Evolutionary conservation across 1,284 basidiomycete genomes (phyloP).

Genomic region (Peniophora sp.): DNA sequence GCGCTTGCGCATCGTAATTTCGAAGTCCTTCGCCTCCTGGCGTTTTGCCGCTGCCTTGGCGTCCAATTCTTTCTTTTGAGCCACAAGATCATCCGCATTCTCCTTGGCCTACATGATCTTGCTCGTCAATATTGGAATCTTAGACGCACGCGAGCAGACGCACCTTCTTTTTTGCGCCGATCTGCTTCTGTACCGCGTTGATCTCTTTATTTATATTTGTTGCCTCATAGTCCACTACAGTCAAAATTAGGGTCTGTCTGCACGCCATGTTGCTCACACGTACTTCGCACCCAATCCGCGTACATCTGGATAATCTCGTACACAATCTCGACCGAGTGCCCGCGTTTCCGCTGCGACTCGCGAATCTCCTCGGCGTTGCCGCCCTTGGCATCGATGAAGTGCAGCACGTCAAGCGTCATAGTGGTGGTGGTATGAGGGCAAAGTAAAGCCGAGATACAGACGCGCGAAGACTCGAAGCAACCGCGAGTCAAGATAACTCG

Average conservation of each 20-base stretch:
- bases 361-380: slow-evolving; percentile 91
- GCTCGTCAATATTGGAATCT: background rate
- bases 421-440: slow-evolving; percentile 4
- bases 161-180: slow-evolving; percentile 90
- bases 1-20: slow-evolving; percentile 72
- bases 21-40: slow-evolving; percentile 71
- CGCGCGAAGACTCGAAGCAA: too few relatives aligned
- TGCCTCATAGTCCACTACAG: slow-evolving; percentile 76
- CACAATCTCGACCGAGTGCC: slow-evolving; percentile 83
- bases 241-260: background rate
- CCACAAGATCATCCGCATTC: slow-evolving; percentile 80
- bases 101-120: slow-evolving; percentile 68
- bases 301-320: slow-evolving; percentile 94
- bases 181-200: slow-evolving; percentile 91
- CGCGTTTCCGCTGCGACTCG: slow-evolving; percentile 90
- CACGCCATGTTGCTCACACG: slow-evolving; percentile 23
- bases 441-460: background rate
- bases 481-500: too few relatives aligned
- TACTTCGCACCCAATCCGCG: slow-evolving; percentile 86
- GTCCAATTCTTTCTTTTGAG: slow-evolving; percentile 75
- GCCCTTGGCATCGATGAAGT: slow-evolving; percentile 81
- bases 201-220: slow-evolving; percentile 76
- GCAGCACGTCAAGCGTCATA: slow-evolving; percentile 74
- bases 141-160: background rate
- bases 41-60: slow-evolving; percentile 72